Percentiles rank a stretch among this genome's conserved stretches.
These are phyloP conservation scores for Naganishia randhawae DNA, from an alignment of 768 basidiomycete genomes.

Conservation along the genomic window DNA sequence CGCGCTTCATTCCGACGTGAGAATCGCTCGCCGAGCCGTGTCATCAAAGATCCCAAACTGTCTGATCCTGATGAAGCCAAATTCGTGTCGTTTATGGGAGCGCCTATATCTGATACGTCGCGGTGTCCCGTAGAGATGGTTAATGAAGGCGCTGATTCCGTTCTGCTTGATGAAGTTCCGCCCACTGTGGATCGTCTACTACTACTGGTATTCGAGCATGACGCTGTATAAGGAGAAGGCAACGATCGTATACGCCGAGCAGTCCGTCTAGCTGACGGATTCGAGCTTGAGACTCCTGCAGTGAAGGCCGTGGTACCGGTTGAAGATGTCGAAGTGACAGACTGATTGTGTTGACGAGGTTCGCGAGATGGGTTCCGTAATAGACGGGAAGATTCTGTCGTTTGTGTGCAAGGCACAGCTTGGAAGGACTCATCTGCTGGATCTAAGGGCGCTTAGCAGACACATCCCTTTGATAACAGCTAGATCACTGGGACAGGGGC, in stretches of 20 bases:
- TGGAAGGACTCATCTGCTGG: neutral
- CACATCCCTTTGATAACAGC: neutral
- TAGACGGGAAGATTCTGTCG: constrained; percentile 5
- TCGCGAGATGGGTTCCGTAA: constrained; percentile 1
- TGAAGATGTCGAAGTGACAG: neutral
- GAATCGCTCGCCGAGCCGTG: constrained; percentile 10
- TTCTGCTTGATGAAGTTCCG: neutral
- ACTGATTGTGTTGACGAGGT: neutral
- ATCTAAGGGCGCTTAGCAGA: neutral
- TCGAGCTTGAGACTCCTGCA: neutral
- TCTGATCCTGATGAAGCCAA: neutral
- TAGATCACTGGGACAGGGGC: no score
- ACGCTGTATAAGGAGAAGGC: constrained; percentile 12
- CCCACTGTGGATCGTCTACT: constrained; percentile 8
- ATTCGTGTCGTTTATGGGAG: neutral
- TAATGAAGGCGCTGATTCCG: neutral
- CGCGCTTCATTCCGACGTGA: constrained; percentile 11
- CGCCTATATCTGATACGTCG: neutral
- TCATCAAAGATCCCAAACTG: constrained; percentile 5
- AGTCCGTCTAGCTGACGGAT: constrained; percentile 9
- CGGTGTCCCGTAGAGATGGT: neutral
- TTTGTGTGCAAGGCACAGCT: constrained; percentile 11
- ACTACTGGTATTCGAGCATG: constrained; percentile 1
- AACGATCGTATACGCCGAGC: constrained; percentile 10
- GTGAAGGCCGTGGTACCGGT: neutral